Evolutionary conservation across 2,329 filamentous ascomycete species (phyloP).

Genomic region (Neofusicoccum kwambonambiense): DNA sequence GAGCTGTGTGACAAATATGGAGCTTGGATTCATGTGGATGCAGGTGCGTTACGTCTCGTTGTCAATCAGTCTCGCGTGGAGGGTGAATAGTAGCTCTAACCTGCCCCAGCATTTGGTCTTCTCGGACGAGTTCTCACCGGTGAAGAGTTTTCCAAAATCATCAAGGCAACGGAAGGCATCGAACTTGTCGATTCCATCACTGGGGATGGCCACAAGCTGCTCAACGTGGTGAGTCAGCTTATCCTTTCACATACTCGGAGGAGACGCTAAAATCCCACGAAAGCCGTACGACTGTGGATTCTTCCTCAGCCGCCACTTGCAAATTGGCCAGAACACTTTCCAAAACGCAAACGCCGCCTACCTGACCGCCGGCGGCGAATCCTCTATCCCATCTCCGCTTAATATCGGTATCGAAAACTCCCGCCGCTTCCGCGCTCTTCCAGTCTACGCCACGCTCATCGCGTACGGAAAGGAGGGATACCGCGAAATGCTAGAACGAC

Average conservation of each 20-base stretch:
- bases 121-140: slow-evolving; percentile 67
- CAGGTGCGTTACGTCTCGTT: slow-evolving; percentile 47
- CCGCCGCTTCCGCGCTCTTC: slow-evolving; percentile 84
- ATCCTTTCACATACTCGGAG: not conserved
- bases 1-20: slow-evolving; percentile 68
- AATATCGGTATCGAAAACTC: slow-evolving; percentile 92
- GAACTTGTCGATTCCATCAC: slow-evolving; percentile 86
- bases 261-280: not conserved
- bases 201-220: slow-evolving; percentile 83
- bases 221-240: slow-evolving; percentile 68
- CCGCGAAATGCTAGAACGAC: slow-evolving; percentile 65
- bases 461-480: slow-evolving; percentile 73
- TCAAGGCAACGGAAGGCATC: slow-evolving; percentile 59
- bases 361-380: slow-evolving; percentile 48
- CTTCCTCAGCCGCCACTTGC: slow-evolving; percentile 70
- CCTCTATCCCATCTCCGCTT: slow-evolving; percentile 70
- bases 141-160: slow-evolving; percentile 57
- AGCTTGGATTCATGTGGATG: slow-evolving; percentile 89
- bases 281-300: slow-evolving; percentile 89
- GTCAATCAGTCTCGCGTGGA: not conserved
- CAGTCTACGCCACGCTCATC: slow-evolving; percentile 76
- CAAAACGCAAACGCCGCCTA: slow-evolving; percentile 85
- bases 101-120: slow-evolving; percentile 70
- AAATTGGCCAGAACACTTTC: slow-evolving; percentile 64
- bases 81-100: not conserved